Evolutionary conservation across 2,329 filamentous ascomycete genomes (phyloP), one percentile per base, ranked within the genome.

Genomic region (Calycina herbarum): DNA sequence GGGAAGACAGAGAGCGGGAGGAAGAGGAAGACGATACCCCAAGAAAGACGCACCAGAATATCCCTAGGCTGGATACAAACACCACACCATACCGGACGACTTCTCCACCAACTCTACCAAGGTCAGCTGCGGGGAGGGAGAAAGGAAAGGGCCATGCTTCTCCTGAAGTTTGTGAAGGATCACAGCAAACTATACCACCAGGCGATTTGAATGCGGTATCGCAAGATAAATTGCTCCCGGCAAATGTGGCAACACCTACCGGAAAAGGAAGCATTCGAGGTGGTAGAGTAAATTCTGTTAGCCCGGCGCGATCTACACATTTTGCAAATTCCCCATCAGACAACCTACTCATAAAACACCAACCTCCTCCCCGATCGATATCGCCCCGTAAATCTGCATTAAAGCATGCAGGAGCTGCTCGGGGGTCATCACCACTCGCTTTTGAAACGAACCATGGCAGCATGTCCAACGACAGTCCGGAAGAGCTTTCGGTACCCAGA

Each of bases 321-420:
- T 93, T 93, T 75, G 86, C 86, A 1, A 74, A 83, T 10, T 81
- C 83, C 7, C 80, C 85, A 51, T 51, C 45, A 17, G 82, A 86
- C 40, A 83, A 79, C 54, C 75, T 87, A 13, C 78, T 82, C 1
- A 80, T 89, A 33, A 87, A 82, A 68, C 90, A 94, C 73, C 83
- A 87, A 63, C 91, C 91, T 5, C 88, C 89, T 27, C 81, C 86
- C 35, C 84, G 91, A 59, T 92, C 90, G 5, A 80, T 90, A 11
- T 93, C 91, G 0, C 91, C 91, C 10, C 87, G 87, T 57, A 94
- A 94, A 75, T 93, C 91, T 1, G 91, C 90, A 1, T 74, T 94
- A 68, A 94, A 94, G 75, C 82, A 87, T 6, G 66, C 71, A n/a
- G 86, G 85, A 59, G 83, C 86, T 1, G 81, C 84, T 64, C 73